These are phyloP conservation scores for Lipomyces yarrowii DNA, from an alignment of 1,139 yeast genomes.

Conservation along the genomic window DNA sequence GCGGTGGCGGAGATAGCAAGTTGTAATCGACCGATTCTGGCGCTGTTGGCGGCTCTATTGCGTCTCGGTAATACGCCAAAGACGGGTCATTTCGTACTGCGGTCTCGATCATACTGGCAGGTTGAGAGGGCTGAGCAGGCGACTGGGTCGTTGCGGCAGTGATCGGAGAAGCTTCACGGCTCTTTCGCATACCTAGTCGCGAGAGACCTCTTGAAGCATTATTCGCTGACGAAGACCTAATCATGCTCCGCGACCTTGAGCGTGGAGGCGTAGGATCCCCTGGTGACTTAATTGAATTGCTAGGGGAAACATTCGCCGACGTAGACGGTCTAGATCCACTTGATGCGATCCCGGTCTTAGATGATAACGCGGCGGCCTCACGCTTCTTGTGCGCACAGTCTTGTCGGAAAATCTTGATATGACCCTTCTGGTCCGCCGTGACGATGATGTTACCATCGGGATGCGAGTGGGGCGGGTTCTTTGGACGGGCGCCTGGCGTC, in stretches of 20 bases:
- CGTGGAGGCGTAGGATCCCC: not conserved
- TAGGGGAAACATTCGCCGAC: not conserved
- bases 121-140: not conserved
- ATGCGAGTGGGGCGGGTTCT: conserved; percentile 24
- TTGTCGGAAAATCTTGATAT: conserved; percentile 75
- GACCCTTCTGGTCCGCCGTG: conserved; percentile 74
- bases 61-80: conserved; percentile 3
- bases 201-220: not conserved
- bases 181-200: not conserved
- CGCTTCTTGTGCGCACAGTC: conserved; percentile 58
- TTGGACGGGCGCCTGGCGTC: not conserved
- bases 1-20: conserved; percentile 1
- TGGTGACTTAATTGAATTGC: not conserved
- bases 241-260: not conserved
- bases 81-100: conserved; percentile 1
- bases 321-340: conserved; percentile 1
- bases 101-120: not conserved
- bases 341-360: not conserved
- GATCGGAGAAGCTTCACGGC: not conserved
- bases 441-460: conserved; percentile 56
- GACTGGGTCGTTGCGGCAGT: not conserved
- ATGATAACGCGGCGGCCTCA: conserved; percentile 5
- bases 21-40: not conserved
- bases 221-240: not conserved
- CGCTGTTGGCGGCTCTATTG: not conserved